Evolutionary conservation across 2,329 filamentous ascomycete species (phyloP).

Genomic region (Ceratocystis ficicola): DNA sequence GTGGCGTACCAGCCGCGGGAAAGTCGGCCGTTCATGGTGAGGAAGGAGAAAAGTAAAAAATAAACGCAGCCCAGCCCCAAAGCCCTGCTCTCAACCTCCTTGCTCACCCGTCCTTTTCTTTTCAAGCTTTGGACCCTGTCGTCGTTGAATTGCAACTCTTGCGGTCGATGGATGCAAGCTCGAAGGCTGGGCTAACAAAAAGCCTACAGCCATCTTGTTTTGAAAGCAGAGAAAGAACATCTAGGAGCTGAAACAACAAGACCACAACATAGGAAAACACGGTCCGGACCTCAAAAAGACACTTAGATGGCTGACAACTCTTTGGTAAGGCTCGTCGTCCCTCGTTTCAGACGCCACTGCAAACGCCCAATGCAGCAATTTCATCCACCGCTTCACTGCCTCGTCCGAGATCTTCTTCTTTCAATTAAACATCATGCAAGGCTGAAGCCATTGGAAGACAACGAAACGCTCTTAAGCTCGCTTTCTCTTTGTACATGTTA

Average conservation of each 20-base stretch:
- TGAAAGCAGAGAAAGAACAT: neutral
- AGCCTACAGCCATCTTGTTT: constrained; percentile 5
- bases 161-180: neutral
- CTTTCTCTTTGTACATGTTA: neutral
- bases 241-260: neutral
- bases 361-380: too few species aligned
- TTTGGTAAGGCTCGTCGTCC: too few species aligned
- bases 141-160: neutral
- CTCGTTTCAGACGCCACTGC: too few species aligned
- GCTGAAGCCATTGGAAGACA: neutral
- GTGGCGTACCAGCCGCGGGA: neutral
- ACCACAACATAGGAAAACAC: too few species aligned
- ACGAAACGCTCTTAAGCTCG: neutral
- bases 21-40: neutral
- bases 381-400: too few species aligned
- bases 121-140: neutral
- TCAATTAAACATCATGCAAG: neutral
- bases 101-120: neutral
- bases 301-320: too few species aligned
- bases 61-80: neutral
- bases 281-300: too few species aligned
- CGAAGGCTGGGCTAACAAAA: neutral
- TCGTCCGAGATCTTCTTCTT: too few species aligned
- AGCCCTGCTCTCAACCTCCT: neutral
- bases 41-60: neutral